Base-by-base conservation (phyloP, 495 filamentous ascomycete genomes). In the Penicillium egyptiacum region DNA sequence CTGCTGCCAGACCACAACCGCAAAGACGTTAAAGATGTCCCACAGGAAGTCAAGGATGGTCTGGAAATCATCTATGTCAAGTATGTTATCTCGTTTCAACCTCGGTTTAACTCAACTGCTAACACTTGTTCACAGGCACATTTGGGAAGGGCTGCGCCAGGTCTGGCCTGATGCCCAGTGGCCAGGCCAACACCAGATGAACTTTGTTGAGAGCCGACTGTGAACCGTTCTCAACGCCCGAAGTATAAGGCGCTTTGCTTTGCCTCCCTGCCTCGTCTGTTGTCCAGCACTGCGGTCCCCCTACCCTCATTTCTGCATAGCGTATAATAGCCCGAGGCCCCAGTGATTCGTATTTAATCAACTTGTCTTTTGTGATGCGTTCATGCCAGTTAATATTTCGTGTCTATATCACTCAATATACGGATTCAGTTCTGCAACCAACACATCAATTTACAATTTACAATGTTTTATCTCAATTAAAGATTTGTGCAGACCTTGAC, bases 21-120 rank as follows among this genome's bases (percentile, higher is more conserved):
- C 61, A 97, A 97, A 75, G 95, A 99, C 68, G 88, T 89, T 58
- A 90, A 88, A 75, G 93, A 98, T 67, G 79, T 98, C 22, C 94
- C 95, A 4, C 78, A 87, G 66, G 94, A 99, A 74, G 94, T 98
- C 23, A 89, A 82, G 71, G 81, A 91, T 59, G 92, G 91, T 0
- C 69, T 99, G 56, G 85, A 92, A 67, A 96, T 99, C 68, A 80
- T 96, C 45, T 89, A 88, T 75, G 90, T 98, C 61, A 80, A 80
- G 90, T 93, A 85, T 73, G 88, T 75, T 25, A 50, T 39, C 49
- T 31, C 43, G 9, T 17, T 26, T 40, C 33, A 41, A 22, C 56
- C 17, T 55, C 3, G 3, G 31, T 49, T 16, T 25, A 40, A 22
- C 44, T 9, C 44, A 31, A 45, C 44, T 43, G 60, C 57, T 68